phyloP scores from a whole-genome alignment of 148 eudicot species.

The Spergularia marina region DNA sequence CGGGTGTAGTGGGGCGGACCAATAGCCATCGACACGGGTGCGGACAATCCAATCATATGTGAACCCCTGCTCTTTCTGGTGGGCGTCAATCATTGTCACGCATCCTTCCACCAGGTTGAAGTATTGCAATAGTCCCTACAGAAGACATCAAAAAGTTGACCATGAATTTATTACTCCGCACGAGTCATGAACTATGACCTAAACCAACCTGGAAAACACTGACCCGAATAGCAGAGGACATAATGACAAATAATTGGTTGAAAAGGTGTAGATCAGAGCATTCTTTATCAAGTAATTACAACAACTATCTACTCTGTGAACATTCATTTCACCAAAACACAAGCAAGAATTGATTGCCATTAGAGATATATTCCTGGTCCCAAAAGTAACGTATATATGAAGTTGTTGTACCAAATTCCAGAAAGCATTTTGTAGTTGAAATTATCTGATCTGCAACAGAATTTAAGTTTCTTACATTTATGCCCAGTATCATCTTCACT shows the following conservation, averaged over 20 bases:
- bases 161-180: neutral
- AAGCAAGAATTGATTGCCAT: constrained; percentile 1
- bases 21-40: constrained; percentile 86
- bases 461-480: neutral
- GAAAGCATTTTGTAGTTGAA: neutral
- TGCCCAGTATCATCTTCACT: no score
- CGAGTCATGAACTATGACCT: neutral
- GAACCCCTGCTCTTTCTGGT: constrained; percentile 57
- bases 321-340: neutral
- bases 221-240: no score
- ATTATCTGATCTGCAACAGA: neutral
- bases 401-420: constrained; percentile 6
- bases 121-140: constrained; percentile 87
- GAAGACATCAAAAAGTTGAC: neutral
- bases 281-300: neutral
- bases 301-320: neutral
- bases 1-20: constrained; percentile 65
- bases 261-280: neutral
- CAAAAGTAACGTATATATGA: neutral
- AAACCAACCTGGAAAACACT: no score
- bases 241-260: no score
- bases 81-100: constrained; percentile 54
- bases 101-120: constrained; percentile 88
- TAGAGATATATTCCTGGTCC: neutral
- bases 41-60: constrained; percentile 93